Percentiles rank a stretch among this genome's conserved stretches.
These are phyloP conservation scores for Hymenoscyphus occultus DNA, from an alignment of 2,329 filamentous ascomycete genomes.

Conservation along the genomic window DNA sequence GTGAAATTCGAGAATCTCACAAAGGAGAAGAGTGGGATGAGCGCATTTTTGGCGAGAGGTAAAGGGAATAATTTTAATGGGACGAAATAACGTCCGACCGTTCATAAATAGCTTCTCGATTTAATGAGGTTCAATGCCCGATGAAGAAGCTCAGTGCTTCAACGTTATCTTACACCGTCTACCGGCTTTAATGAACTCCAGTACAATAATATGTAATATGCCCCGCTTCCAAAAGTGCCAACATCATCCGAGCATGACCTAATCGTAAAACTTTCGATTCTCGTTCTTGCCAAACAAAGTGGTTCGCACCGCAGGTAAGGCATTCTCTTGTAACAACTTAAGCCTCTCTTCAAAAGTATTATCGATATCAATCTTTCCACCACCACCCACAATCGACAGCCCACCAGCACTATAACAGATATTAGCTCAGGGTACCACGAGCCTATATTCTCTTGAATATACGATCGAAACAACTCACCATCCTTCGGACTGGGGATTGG, in stretches of 20 bases:
- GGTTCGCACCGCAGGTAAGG: constrained; percentile 79
- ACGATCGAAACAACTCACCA: constrained; percentile 60
- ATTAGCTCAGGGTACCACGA: constrained; percentile 17
- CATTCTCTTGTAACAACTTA: constrained; percentile 77
- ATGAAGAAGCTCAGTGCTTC: constrained; percentile 18
- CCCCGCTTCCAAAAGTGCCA: constrained; percentile 12
- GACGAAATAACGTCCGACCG: background rate
- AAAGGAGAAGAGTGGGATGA: constrained; percentile 31
- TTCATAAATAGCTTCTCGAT: background rate
- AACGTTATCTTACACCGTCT: constrained; percentile 37
- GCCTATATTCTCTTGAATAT: background rate
- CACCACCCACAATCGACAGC: constrained; percentile 72
- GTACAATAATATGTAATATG: constrained; percentile 21
- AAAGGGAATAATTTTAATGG: background rate
- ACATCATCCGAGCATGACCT: constrained; percentile 35
- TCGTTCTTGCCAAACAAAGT: constrained; percentile 90
- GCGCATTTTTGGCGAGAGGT: constrained; percentile 26
- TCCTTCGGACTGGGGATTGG: constrained; percentile 73
- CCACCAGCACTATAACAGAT: constrained; percentile 68
- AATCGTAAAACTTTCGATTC: constrained; percentile 95
- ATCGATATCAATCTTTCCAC: constrained; percentile 96
- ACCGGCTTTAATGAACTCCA: constrained; percentile 25
- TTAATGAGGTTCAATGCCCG: constrained; percentile 11
- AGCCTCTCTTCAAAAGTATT: constrained; percentile 96
- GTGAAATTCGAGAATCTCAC: constrained; percentile 36